Percentiles rank a stretch among this genome's conserved stretches.
These are phyloP conservation scores for Nemania abortiva DNA, from an alignment of 2,329 filamentous ascomycete species.

Conservation along the genomic window DNA sequence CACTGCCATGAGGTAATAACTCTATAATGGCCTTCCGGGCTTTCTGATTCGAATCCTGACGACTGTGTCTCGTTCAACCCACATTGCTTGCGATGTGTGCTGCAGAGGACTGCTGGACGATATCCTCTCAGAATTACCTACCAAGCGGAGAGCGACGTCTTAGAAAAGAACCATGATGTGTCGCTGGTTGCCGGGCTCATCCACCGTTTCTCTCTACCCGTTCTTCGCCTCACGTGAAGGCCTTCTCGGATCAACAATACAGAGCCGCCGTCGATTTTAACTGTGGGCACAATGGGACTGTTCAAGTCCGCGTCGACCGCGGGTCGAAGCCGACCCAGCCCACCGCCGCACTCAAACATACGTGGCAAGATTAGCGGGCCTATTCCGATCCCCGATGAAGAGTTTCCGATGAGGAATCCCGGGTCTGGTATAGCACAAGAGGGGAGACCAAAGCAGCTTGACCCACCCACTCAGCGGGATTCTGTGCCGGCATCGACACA, in stretches of 20 bases:
- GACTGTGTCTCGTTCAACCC: slow-evolving; percentile 45
- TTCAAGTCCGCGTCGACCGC: slow-evolving; percentile 60
- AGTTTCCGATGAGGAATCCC: slow-evolving; percentile 64
- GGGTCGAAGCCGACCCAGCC: slow-evolving; percentile 54
- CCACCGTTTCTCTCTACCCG: slow-evolving; percentile 36
- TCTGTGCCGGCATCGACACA: slow-evolving; percentile 42
- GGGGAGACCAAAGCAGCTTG: slow-evolving; percentile 43
- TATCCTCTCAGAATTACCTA: slow-evolving; percentile 39
- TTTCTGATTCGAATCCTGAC: slow-evolving; percentile 44
- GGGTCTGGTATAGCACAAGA: slow-evolving; percentile 55
- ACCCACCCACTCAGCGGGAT: slow-evolving; percentile 40
- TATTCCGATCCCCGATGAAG: slow-evolving; percentile 70
- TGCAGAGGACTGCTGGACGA: slow-evolving; percentile 46
- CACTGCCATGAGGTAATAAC: slow-evolving; percentile 44
- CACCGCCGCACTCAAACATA: slow-evolving; percentile 57
- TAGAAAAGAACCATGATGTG: slow-evolving; percentile 46
- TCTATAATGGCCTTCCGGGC: slow-evolving; percentile 35
- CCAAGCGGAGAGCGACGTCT: slow-evolving; percentile 37
- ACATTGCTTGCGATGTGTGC: slow-evolving; percentile 53
- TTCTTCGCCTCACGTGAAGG: slow-evolving; percentile 40
- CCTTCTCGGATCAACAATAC: slow-evolving; percentile 28
- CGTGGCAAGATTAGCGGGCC: slow-evolving; percentile 72
- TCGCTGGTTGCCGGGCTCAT: slow-evolving; percentile 42
- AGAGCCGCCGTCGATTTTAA: slow-evolving; percentile 8
- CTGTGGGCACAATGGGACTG: slow-evolving; percentile 53